Evolutionary conservation across 768 basidiomycete species (phyloP).

Genomic region (Podaxis mareebaensis): DNA sequence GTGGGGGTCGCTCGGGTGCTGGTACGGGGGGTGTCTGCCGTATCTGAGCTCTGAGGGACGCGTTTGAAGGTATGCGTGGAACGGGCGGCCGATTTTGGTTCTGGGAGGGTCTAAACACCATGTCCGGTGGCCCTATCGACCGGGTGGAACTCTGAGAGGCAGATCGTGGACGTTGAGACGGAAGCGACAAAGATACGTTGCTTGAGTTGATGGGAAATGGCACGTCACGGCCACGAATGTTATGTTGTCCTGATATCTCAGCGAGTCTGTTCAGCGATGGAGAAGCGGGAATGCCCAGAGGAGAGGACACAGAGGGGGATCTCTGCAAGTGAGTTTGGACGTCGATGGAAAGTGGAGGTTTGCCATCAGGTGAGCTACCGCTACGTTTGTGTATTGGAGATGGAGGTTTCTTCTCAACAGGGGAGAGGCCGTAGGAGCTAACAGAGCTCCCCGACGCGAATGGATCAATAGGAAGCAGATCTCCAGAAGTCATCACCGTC

Average conservation of each 20-base stretch:
- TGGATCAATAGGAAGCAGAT: background rate
- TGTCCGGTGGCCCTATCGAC: background rate
- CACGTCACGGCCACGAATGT: background rate
- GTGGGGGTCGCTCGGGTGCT: background rate
- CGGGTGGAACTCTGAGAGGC: background rate
- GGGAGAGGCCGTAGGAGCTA: conserved; percentile 6
- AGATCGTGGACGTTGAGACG: background rate
- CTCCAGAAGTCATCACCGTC: background rate
- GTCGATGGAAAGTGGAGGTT: background rate
- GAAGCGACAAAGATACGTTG: background rate
- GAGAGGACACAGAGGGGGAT: conserved; percentile 9
- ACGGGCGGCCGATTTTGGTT: background rate
- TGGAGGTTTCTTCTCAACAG: background rate
- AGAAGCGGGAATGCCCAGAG: background rate
- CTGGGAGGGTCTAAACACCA: background rate
- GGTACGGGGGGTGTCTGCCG: background rate
- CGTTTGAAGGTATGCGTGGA: background rate
- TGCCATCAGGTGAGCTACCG: background rate
- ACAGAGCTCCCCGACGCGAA: conserved; percentile 8
- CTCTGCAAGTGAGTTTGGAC: background rate
- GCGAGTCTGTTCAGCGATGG: background rate
- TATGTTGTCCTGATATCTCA: background rate
- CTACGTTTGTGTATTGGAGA: background rate
- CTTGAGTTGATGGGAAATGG: conserved; percentile 5
- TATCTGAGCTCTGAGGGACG: background rate